A percentile compares a stretch with the other conserved stretches of the same genome.
Evolutionary conservation across 768 basidiomycete species (phyloP).

Genomic region (Russula sp.): DNA sequence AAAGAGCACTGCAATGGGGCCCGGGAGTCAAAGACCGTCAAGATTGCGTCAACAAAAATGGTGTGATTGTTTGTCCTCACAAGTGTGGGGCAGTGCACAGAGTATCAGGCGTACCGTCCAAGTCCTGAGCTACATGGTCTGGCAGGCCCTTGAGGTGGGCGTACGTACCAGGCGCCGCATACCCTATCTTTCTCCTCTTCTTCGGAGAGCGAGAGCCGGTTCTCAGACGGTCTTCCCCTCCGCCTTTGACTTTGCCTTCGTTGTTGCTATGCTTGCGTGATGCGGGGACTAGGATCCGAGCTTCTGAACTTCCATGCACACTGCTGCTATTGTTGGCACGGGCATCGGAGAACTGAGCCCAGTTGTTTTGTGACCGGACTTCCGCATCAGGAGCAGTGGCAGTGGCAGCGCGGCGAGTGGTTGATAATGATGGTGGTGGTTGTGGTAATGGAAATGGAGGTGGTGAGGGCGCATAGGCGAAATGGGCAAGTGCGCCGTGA

Average conservation of each 20-base stretch:
- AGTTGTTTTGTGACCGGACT: background rate
- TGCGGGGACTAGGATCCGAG: background rate
- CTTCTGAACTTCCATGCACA: no score
- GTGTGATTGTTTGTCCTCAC: background rate
- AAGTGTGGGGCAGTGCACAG: no score
- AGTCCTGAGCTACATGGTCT: slow-evolving; percentile 44
- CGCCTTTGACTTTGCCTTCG: background rate
- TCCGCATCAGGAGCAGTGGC: background rate
- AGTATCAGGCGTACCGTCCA: slow-evolving; percentile 43
- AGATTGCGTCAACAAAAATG: background rate
- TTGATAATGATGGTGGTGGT: background rate
- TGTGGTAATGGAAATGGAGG: background rate
- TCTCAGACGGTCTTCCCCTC: no score
- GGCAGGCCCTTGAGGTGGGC: slow-evolving; percentile 43
- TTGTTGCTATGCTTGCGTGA: background rate
- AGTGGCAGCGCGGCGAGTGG: background rate
- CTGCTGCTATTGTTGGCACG: no score
- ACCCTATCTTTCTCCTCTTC: slow-evolving; percentile 31
- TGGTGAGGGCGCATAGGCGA: background rate
- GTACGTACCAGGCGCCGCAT: slow-evolving; percentile 46
- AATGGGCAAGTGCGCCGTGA: background rate
- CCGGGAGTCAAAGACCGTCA: no score
- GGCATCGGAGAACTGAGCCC: background rate
- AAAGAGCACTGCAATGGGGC: slow-evolving; percentile 50
- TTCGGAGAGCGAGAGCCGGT: background rate